A percentile compares a stretch with the other conserved stretches of the same genome.
phyloP scores from a whole-genome alignment of 169 alveolate genomes.

The Amoebophrya sp. region DNA sequence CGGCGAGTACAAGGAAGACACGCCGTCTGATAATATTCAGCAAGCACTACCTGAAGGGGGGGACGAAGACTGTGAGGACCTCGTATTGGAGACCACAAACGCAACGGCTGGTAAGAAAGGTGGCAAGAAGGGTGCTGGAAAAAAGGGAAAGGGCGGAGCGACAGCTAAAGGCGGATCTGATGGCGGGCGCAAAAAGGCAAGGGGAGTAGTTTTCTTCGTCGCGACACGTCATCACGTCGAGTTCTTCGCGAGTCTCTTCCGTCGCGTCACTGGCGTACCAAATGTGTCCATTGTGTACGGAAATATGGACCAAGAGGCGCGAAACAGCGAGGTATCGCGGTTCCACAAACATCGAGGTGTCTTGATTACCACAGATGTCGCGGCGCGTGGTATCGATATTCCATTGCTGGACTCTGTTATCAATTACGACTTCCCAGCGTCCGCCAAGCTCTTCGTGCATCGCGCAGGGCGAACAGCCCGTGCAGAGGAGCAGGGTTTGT shows the following conservation, averaged over 20 bases:
- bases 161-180: not conserved
- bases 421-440: slow-evolving; percentile 92
- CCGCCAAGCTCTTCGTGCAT: slow-evolving; percentile 91
- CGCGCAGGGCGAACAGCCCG: slow-evolving; percentile 99
- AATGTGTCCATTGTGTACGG: slow-evolving; percentile 67
- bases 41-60: not conserved
- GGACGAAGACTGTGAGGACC: not conserved
- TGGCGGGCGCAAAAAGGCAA: too few relatives aligned
- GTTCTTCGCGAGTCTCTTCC: slow-evolving; percentile 60
- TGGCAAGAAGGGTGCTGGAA: not conserved
- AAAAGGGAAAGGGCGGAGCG: not conserved
- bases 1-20: not conserved
- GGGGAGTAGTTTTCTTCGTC: slow-evolving; percentile 58
- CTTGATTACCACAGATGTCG: slow-evolving; percentile 98
- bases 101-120: not conserved
- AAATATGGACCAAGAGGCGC: slow-evolving; percentile 70
- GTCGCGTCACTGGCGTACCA: slow-evolving; percentile 50
- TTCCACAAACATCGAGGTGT: slow-evolving; percentile 47
- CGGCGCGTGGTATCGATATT: slow-evolving; percentile 97
- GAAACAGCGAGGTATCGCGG: slow-evolving; percentile 42
- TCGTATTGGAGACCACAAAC: not conserved
- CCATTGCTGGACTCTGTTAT: slow-evolving; percentile 71
- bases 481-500: slow-evolving; percentile 75
- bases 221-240: slow-evolving; percentile 87
- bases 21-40: not conserved